Evolutionary conservation across 202 grass and related monocot genomes (phyloP).

Genomic region (Thinopyrum obtusiflorum): DNA sequence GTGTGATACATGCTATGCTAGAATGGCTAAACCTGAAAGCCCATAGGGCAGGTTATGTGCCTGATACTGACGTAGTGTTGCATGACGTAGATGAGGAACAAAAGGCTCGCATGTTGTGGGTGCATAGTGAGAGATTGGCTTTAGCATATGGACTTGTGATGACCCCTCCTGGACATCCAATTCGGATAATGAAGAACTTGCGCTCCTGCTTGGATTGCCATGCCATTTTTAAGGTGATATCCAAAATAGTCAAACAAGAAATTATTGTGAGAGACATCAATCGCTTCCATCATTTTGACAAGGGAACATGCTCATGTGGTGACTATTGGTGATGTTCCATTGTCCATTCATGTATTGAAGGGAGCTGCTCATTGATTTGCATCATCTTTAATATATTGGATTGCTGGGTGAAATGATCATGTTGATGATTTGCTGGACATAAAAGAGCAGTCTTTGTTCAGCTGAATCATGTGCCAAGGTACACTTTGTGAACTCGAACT

Average conservation of each 20-base stretch:
- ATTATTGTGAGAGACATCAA: too few relatives aligned
- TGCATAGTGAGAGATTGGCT: too few relatives aligned
- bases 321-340: constrained; percentile 57
- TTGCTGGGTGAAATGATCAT: neutral
- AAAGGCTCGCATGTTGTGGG: constrained; percentile 58
- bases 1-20: constrained; percentile 54
- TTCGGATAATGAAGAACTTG: too few relatives aligned
- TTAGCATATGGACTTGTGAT: too few relatives aligned
- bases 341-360: constrained; percentile 3
- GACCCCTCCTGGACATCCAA: too few relatives aligned
- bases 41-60: constrained; percentile 54
- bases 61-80: constrained; percentile 48
- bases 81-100: constrained; percentile 52
- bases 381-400: neutral
- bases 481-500: neutral
- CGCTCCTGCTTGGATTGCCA: too few relatives aligned
- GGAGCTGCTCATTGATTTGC: neutral
- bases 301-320: constrained; percentile 59
- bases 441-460: neutral
- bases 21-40: constrained; percentile 55
- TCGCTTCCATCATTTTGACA: too few relatives aligned
- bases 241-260: too few relatives aligned
- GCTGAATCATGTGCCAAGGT: neutral
- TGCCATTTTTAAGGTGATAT: too few relatives aligned
- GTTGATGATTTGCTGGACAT: neutral